Evolutionary conservation across 805 yeast species (phyloP).

Genomic region (Saccharomycopsis sp.): DNA sequence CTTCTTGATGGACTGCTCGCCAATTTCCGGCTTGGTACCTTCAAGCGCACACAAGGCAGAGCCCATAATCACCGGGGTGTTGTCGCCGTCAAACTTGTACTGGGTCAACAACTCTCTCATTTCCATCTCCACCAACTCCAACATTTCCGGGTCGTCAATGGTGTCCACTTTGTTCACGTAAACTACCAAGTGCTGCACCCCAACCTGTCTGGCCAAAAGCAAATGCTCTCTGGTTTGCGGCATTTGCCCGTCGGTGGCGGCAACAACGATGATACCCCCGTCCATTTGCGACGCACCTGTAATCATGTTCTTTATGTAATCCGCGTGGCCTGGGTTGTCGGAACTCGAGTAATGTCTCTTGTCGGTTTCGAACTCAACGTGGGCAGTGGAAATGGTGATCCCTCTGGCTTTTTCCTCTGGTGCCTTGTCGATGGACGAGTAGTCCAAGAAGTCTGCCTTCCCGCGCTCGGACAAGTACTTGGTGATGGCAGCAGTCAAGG

Average conservation of each 20-base stretch:
- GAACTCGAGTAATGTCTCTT: slow-evolving; percentile 96
- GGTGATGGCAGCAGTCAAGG: slow-evolving; percentile 97
- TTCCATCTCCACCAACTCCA: slow-evolving; percentile 99
- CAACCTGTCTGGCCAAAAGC: slow-evolving; percentile 97
- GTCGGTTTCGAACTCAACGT: slow-evolving; percentile 92
- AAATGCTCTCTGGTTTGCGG: slow-evolving; percentile 99
- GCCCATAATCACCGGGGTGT: slow-evolving; percentile 97
- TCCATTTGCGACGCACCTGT: slow-evolving; percentile 99
- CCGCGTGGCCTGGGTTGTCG: slow-evolving; percentile 91
- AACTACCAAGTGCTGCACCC: slow-evolving; percentile 95
- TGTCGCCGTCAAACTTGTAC: slow-evolving; percentile 97
- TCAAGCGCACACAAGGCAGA: slow-evolving; percentile 96
- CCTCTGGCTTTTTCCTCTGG: slow-evolving; percentile 99
- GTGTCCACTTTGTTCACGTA: slow-evolving; percentile 98
- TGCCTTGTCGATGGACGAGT: slow-evolving; percentile 88
- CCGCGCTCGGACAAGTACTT: slow-evolving; percentile 82
- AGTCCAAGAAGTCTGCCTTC: slow-evolving; percentile 91
- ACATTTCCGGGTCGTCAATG: slow-evolving; percentile 97
- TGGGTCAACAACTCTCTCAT: slow-evolving; percentile 91
- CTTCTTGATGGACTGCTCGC: slow-evolving; percentile 72
- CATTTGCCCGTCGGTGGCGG: slow-evolving; percentile 99
- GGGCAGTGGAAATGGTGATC: slow-evolving; percentile 96
- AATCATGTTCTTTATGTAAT: slow-evolving; percentile 93
- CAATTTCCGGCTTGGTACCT: slow-evolving; percentile 81
- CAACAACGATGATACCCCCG: slow-evolving; percentile 98